phyloP scores from a whole-genome alignment of 2,329 filamentous ascomycete genomes.

The Xylaria digitata region DNA sequence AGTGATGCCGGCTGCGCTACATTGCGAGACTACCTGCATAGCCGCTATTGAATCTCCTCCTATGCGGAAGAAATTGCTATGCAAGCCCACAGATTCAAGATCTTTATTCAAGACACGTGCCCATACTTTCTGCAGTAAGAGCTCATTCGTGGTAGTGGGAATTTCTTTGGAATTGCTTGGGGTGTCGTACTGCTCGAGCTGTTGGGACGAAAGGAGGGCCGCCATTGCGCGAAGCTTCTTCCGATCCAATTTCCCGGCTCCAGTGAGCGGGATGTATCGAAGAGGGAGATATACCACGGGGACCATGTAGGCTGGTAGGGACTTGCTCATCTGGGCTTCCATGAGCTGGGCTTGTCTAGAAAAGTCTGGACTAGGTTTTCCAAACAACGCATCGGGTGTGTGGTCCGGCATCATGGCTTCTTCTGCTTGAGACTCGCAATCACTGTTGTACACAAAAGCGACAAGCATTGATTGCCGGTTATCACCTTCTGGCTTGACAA shows the following conservation, averaged over 20 bases:
- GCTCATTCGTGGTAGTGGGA: conserved; percentile 9
- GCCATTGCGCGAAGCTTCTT: conserved; percentile 20
- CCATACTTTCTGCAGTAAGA: conserved; percentile 47
- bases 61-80: conserved; percentile 52
- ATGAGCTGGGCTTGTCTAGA: conserved; percentile 50
- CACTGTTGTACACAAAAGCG: conserved; percentile 17
- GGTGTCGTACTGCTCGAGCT: conserved; percentile 17
- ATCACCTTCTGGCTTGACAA: conserved; percentile 53
- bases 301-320: conserved; percentile 29
- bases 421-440: too few relatives aligned
- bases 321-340: conserved; percentile 25
- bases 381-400: conserved; percentile 13
- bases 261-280: conserved; percentile 30
- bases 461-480: conserved; percentile 24
- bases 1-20: conserved; percentile 16
- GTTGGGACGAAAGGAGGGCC: conserved; percentile 8
- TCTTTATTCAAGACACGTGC: conserved; percentile 23
- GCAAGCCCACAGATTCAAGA: conserved; percentile 33
- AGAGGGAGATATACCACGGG: conserved; percentile 31
- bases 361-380: conserved; percentile 47
- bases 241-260: conserved; percentile 32
- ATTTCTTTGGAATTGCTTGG: conserved; percentile 1
- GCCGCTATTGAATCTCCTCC: conserved; percentile 55
- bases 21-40: conserved; percentile 59
- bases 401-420: too few relatives aligned